phyloP scores from a whole-genome alignment of 257 asterid species.

The Ilex aquifolium region DNA sequence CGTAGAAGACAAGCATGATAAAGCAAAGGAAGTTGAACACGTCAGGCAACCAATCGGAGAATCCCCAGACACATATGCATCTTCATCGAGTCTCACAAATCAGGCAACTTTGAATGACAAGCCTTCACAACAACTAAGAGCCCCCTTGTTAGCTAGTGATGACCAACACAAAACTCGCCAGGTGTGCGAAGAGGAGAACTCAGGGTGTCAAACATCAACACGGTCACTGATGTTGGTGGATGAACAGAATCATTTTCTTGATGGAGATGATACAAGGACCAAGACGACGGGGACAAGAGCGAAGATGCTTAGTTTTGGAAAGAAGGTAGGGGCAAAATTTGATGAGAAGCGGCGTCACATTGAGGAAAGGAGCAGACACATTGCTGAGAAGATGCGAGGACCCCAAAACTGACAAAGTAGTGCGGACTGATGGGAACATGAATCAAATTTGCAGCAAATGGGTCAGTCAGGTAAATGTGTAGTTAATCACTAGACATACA shows the following conservation, averaged over 20 bases:
- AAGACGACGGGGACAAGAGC: constrained; percentile 57
- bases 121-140: constrained; percentile 32
- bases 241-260: constrained; percentile 29
- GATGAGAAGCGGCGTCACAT: constrained; percentile 79
- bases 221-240: constrained; percentile 25
- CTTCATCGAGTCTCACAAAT: constrained; percentile 24
- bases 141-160: constrained; percentile 40
- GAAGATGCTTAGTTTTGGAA: constrained; percentile 74
- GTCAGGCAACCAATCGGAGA: constrained; percentile 21
- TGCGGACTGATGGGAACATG: background rate
- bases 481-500: too few relatives aligned
- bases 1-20: constrained; percentile 30
- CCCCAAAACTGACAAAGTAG: constrained; percentile 21
- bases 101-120: constrained; percentile 14
- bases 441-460: constrained; percentile 12
- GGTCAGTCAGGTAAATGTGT: too few relatives aligned
- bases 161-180: constrained; percentile 26
- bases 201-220: constrained; percentile 20
- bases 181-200: constrained; percentile 27
- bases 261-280: constrained; percentile 43
- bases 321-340: constrained; percentile 85
- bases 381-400: constrained; percentile 80
- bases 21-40: constrained; percentile 16
- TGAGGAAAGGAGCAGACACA: constrained; percentile 71
- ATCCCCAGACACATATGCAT: constrained; percentile 22